These are phyloP conservation scores for Priceomyces castillae DNA, from an alignment of 805 yeast genomes.

Conservation along the genomic window DNA sequence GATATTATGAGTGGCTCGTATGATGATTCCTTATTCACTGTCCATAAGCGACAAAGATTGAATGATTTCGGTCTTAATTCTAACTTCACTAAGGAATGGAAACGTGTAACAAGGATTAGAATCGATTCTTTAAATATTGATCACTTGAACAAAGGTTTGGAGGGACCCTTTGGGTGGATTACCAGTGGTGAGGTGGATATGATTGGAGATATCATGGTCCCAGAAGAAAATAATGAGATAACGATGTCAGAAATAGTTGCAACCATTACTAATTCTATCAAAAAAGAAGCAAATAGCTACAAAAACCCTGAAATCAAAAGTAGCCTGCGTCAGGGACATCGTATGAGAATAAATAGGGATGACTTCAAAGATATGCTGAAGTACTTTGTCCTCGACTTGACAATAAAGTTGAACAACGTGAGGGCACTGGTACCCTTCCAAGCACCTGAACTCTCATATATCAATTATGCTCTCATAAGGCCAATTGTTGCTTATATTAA, in stretches of 20 bases:
- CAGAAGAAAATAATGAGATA: constrained; percentile 56
- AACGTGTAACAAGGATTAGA: constrained; percentile 68
- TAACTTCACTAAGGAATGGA: constrained; percentile 18
- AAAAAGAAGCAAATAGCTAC: constrained; percentile 48
- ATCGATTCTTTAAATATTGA: constrained; percentile 84
- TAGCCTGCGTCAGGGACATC: constrained; percentile 23
- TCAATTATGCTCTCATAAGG: constrained; percentile 85
- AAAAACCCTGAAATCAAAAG: constrained; percentile 27
- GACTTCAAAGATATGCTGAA: constrained; percentile 41
- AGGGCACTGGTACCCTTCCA: constrained; percentile 87
- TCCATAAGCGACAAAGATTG: constrained; percentile 71
- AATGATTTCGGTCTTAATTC: constrained; percentile 39
- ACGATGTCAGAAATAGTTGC: constrained; percentile 48
- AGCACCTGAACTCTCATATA: constrained; percentile 82
- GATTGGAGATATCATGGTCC: constrained; percentile 86
- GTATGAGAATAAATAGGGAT: constrained; percentile 24
- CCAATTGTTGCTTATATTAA: constrained; percentile 97
- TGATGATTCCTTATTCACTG: constrained; percentile 89
- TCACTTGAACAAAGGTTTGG: constrained; percentile 84
- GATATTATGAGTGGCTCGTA: constrained; percentile 84
- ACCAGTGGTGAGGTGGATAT: constrained; percentile 88
- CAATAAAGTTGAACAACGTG: constrained; percentile 77
- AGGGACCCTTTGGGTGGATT: constrained; percentile 98
- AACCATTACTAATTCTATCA: constrained; percentile 45
- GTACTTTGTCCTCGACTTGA: constrained; percentile 74